Evolutionary conservation across 306 rosid species (phyloP).

Genomic region (Cucurbita maxima): DNA sequence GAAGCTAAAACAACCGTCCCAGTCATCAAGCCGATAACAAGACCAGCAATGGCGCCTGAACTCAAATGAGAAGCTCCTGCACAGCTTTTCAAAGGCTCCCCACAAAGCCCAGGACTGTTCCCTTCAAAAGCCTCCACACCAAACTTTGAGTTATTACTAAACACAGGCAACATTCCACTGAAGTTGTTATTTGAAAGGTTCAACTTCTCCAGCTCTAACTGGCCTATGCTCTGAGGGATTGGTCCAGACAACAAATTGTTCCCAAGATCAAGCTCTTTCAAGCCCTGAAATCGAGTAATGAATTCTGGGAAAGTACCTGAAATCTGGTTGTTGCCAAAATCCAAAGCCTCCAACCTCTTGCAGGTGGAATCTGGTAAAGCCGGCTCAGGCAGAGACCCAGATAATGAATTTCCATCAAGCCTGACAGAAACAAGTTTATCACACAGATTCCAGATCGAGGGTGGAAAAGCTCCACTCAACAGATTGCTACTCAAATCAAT

Average conservation of each 20-base stretch:
- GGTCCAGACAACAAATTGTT: conserved; percentile 45
- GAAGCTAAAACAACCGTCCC: conserved; percentile 88
- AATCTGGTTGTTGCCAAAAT: conserved; percentile 58
- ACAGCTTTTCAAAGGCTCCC: conserved; percentile 68
- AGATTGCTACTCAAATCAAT: conserved; percentile 61
- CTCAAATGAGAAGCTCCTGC: conserved; percentile 40
- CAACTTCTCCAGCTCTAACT: conserved; percentile 56
- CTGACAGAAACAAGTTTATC: conserved; percentile 55
- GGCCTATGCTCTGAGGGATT: conserved; percentile 38
- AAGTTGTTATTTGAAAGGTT: conserved; percentile 81
- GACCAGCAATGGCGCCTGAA: conserved; percentile 90
- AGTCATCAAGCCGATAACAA: conserved; percentile 79
- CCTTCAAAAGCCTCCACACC: conserved; percentile 72
- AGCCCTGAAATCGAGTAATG: conserved; percentile 37
- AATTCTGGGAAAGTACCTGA: conserved; percentile 75
- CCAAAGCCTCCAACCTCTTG: conserved; percentile 42
- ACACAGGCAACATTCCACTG: conserved; percentile 66
- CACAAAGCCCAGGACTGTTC: conserved; percentile 70
- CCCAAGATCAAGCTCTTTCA: conserved; percentile 67
- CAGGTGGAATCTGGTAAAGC: conserved; percentile 79
- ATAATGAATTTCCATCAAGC: conserved; percentile 41
- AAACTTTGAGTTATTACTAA: conserved; percentile 36
- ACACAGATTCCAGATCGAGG: conserved; percentile 83
- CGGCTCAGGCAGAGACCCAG: conserved; percentile 60
- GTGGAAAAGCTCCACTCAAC: conserved; percentile 43